Evolutionary conservation across 2,329 filamentous ascomycete species (phyloP).

Genomic region (Bipolaris oryzae): DNA sequence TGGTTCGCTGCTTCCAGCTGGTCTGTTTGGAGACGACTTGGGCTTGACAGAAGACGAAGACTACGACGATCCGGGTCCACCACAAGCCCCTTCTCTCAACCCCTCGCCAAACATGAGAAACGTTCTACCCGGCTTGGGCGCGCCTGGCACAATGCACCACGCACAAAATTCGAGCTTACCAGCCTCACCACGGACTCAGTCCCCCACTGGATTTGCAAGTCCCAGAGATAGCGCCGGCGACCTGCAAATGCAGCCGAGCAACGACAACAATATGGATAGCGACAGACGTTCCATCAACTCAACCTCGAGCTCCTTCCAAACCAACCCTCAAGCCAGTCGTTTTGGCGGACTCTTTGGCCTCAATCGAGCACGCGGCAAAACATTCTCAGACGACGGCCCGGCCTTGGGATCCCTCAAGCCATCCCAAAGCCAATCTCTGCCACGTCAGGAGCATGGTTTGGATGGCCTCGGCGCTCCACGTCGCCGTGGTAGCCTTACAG

Average conservation of each 20-base stretch:
- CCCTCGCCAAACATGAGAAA: slow-evolving; percentile 41
- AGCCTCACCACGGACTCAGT: slow-evolving; percentile 50
- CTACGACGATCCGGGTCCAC: slow-evolving; percentile 38
- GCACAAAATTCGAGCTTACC: slow-evolving; percentile 51
- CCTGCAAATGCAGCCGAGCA: slow-evolving; percentile 47
- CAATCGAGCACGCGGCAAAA: slow-evolving; percentile 67
- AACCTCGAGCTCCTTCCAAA: slow-evolving; percentile 57
- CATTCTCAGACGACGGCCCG: slow-evolving; percentile 65
- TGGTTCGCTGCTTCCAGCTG: slow-evolving; percentile 73
- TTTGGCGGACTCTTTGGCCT: slow-evolving; percentile 65
- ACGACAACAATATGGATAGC: slow-evolving; percentile 51
- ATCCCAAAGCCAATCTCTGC: slow-evolving; percentile 79
- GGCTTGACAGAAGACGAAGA: slow-evolving; percentile 53
- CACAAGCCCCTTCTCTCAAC: slow-evolving; percentile 31
- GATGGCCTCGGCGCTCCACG: slow-evolving; percentile 58
- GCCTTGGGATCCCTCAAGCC: slow-evolving; percentile 71
- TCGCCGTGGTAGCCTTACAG: slow-evolving; percentile 61
- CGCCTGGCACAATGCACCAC: slow-evolving; percentile 45
- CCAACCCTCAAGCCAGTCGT: slow-evolving; percentile 56
- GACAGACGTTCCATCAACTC: slow-evolving; percentile 56
- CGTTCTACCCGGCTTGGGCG: slow-evolving; percentile 51
- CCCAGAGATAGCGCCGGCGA: slow-evolving; percentile 55
- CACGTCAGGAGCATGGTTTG: slow-evolving; percentile 59
- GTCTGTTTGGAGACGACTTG: slow-evolving; percentile 67
- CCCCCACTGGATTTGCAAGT: slow-evolving; percentile 55